A percentile compares a stretch with the other conserved stretches of the same genome.
Evolutionary conservation across 2,329 filamentous ascomycete species (phyloP).

Genomic region (Penicillium crustosum): DNA sequence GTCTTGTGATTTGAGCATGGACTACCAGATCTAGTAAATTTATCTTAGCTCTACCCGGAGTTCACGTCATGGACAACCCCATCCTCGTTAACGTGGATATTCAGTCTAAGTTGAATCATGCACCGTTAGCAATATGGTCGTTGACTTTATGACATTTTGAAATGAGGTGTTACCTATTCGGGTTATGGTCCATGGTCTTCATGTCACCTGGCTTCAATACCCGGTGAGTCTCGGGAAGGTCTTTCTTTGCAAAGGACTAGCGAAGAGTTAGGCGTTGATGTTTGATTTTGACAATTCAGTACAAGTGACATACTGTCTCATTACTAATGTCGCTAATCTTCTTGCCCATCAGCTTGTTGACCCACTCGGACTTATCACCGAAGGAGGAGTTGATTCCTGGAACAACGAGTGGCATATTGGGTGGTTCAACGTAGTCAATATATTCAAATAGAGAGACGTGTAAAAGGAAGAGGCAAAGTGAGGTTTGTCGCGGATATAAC

Average conservation of each 20-base stretch:
- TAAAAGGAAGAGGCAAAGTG: not conserved
- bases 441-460: not conserved
- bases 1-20: too few relatives aligned
- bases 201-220: slow-evolving; percentile 43
- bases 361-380: slow-evolving; percentile 43
- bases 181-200: slow-evolving; percentile 44
- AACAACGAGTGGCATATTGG: slow-evolving; percentile 50
- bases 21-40: not conserved
- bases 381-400: slow-evolving; percentile 41
- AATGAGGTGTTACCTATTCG: slow-evolving; percentile 40
- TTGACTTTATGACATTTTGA: not conserved
- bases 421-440: not conserved
- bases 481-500: not conserved
- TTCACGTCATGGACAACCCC: slow-evolving; percentile 47
- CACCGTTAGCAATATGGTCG: slow-evolving; percentile 2
- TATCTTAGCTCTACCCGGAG: slow-evolving; percentile 31
- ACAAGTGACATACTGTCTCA: slow-evolving; percentile 30
- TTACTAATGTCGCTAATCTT: slow-evolving; percentile 43
- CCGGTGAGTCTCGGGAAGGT: slow-evolving; percentile 47
- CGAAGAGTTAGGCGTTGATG: not conserved
- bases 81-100: slow-evolving; percentile 46
- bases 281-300: too few relatives aligned
- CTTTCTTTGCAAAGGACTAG: slow-evolving; percentile 48
- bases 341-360: slow-evolving; percentile 49
- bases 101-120: slow-evolving; percentile 34